Base-by-base conservation (phyloP, 148 eudicot species). In the Persicaria tinctoria region DNA sequence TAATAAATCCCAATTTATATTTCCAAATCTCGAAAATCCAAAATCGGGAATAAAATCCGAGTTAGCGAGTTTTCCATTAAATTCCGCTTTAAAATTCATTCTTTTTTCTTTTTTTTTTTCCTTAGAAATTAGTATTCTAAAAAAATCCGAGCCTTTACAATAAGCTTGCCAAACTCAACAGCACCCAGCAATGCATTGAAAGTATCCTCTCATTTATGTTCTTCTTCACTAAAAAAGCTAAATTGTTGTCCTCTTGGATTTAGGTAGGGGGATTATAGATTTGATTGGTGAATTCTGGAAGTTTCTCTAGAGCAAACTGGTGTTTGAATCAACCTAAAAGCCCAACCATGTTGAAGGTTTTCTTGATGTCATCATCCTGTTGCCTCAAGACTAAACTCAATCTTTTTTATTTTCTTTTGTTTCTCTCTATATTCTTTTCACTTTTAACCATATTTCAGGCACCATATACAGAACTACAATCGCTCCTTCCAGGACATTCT, bases 401-500 rank as follows among this genome's bases (percentile, higher is more conserved):
- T 47, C 38, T 38, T 17, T 64, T 41, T 64, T 38, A 41, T 6
- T 38, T 64, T 11, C 6, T 41, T 64, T 4, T n/a, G 5, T 32
- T 38, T 46, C 47, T 64, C 70, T 64, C 1, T 38, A 59, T 48
- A 47, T 4, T 75, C 47, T 60, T 69, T 60, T 69, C 47, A 38
- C 32, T 63, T 63, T 11, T 4, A 64, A 38, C 47, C 8, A 53
- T 78, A 66, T 84, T 87, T 49, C 93, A 95, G 98, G 98, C 84
- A 95, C 96, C 80, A 88, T 95, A 70, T 95, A 95, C 89, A 90
- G 81, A 81, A 89, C 98, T 27, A 70, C 85, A 70, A 89, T 95
- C 74, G 86, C 92, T 68, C 97, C 98, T 76, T 92, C 93, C 77
- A 86, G 89, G 85, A 89, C 97, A 51, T 92, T 95, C 72, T 95